Evolutionary conservation across 805 yeast species (phyloP).

Genomic region (Cyberlindnera maritima): DNA sequence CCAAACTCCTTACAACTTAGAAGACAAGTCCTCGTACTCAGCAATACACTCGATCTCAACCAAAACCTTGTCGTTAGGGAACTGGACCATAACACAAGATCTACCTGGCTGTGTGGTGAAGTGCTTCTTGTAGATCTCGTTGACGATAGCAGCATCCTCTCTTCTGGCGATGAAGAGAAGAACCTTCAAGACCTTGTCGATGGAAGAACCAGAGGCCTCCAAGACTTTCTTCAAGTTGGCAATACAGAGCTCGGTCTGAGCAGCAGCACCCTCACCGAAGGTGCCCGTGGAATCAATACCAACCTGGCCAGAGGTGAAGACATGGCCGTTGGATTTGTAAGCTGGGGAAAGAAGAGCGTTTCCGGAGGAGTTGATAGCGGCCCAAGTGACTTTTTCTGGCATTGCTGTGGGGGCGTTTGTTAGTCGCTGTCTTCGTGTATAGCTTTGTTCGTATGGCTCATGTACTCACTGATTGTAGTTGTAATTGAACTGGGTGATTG

Average conservation of each 20-base stretch:
- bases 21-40: constrained; percentile 17
- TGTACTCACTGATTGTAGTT: background rate
- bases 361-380: constrained; percentile 30
- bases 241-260: constrained; percentile 45
- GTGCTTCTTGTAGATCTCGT: constrained; percentile 43
- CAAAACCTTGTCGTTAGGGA: constrained; percentile 47
- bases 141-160: constrained; percentile 40
- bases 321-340: constrained; percentile 37
- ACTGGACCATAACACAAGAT: constrained; percentile 48
- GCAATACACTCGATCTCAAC: constrained; percentile 54
- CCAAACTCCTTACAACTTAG: constrained; percentile 13
- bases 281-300: constrained; percentile 42
- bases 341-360: constrained; percentile 40
- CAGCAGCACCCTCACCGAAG: constrained; percentile 40
- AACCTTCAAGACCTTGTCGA: constrained; percentile 47
- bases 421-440: background rate
- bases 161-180: constrained; percentile 45
- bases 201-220: constrained; percentile 42
- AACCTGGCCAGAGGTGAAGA: constrained; percentile 48
- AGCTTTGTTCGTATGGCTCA: no score
- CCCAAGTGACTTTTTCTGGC: constrained; percentile 35
- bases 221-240: constrained; percentile 41
- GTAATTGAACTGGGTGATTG: constrained; percentile 2
- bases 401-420: background rate
- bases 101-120: constrained; percentile 52